These are phyloP conservation scores for Xylaria sp. DNA, from an alignment of 2,329 filamentous ascomycete species.

Conservation along the genomic window DNA sequence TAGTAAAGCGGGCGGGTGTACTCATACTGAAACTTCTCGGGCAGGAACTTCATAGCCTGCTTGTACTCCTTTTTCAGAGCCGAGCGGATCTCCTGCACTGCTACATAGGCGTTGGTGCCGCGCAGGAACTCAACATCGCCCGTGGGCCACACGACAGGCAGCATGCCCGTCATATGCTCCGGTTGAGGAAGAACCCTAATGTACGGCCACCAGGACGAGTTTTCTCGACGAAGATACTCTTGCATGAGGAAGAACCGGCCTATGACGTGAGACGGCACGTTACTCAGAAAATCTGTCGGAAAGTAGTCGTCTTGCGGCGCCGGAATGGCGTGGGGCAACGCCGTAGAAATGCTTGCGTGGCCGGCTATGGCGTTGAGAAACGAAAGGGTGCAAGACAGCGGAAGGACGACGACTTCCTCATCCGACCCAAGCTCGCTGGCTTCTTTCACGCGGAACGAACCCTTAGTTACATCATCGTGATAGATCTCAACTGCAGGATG, in stretches of 20 bases:
- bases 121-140: slow-evolving; percentile 66
- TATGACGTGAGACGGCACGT: slow-evolving; percentile 66
- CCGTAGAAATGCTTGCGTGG: slow-evolving; percentile 43
- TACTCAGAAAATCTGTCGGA: slow-evolving; percentile 60
- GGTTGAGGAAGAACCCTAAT: slow-evolving; percentile 73
- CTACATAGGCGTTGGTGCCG: slow-evolving; percentile 49
- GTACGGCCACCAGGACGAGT: slow-evolving; percentile 76
- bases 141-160: slow-evolving; percentile 72
- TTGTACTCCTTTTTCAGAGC: slow-evolving; percentile 60
- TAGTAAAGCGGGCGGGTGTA: slow-evolving; percentile 65
- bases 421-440: slow-evolving; percentile 48
- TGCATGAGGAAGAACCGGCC: slow-evolving; percentile 75
- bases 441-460: slow-evolving; percentile 63
- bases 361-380: slow-evolving; percentile 64
- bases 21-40: slow-evolving; percentile 47
- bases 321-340: slow-evolving; percentile 28
- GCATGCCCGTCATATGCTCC: slow-evolving; percentile 60
- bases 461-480: slow-evolving; percentile 60
- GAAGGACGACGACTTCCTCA: slow-evolving; percentile 62
- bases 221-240: slow-evolving; percentile 67
- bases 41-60: slow-evolving; percentile 54
- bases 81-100: slow-evolving; percentile 54
- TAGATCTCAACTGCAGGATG: slow-evolving; percentile 65
- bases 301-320: slow-evolving; percentile 51
- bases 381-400: slow-evolving; percentile 65